Evolutionary conservation across 2,329 filamentous ascomycete species (phyloP), one percentile per base, ranked within the genome.

Genomic region (Scytalidium sp.): DNA sequence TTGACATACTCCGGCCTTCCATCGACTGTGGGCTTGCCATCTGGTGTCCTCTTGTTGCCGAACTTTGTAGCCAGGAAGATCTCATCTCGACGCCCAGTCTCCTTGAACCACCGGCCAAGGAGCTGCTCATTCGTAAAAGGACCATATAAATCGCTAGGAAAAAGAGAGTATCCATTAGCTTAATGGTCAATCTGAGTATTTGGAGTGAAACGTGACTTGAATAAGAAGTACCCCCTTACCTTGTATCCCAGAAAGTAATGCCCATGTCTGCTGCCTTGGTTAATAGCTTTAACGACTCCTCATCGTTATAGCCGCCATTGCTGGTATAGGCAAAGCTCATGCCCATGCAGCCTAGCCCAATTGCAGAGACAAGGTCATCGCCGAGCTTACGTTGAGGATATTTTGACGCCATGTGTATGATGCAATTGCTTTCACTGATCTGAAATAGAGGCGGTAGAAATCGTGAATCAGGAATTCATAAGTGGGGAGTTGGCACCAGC

Each of bases 371-470:
- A 17, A 47, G 46, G 47, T 68, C 65, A 43, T 67, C 62, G 46
- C 70, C 70, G 42, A 72, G 66, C 56, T 68, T 70, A 48, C 70
- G 65, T 49, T 68, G 66, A n/a, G 68, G 67, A 45, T 63, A 71
- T 19, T 36, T 6, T 36, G 32, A n/a, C 32, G 32, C 32, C 32
- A 36, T 36, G 8, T 7, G 7, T 36, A 10, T 15, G 32, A 36
- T 36, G 13, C 32, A 36, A 36, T 36, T 7, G 25, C 17, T 8
- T 36, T 8, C 32, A 36, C 8, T 36, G 32, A 36, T 36, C 13
- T 36, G 32, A n/a, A n/a, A 9, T 36, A n/a, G 13, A 36, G 6
- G 15, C 11, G 32, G 32, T 36, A 36, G 32, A n/a, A 27, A 27
- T 36, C 17, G 6, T 36, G 32, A 36, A n/a, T 36, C 13, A 15